Evolutionary conservation across 2,329 filamentous ascomycete species (phyloP), one percentile per base, ranked within the genome.

Genomic region (Aspergillus pseudoterreus): DNA sequence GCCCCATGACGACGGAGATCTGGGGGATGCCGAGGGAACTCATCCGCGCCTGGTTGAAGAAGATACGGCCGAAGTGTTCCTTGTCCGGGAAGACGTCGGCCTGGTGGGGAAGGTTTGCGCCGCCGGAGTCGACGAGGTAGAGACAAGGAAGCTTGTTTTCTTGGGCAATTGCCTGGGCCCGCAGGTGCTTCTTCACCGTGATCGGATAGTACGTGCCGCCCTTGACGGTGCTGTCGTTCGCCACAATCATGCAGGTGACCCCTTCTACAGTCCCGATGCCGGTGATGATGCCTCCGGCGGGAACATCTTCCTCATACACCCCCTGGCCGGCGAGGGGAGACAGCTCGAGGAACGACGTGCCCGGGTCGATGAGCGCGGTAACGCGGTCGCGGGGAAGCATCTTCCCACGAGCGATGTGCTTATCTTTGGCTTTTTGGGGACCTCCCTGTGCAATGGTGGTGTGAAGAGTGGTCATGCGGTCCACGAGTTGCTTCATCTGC

Each of bases 31-130:
- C 90, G 59, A 86, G 75, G 2, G 87, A 82, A 60, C 88, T 94
- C 91, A 97, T 96, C 64, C 90, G 81, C 2, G 94, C 92, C 73
- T 99, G 92, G 75, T 99, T 96, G 79, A 88, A 99, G 78, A 99
- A 99, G 68, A 97, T 96, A 59, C 92, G 89, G 33, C 92, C 91
- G 67, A 99, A 97, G 71, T 97, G 92, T 49, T 96, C 90, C 58
- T 86, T 82, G 70, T 97, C 92, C 1, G 92, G 94, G 71, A 99
- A 97, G 51, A 97, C 92, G 67, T 96, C 90, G 35, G 92, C 87
- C 74, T 99, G 92, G 65, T 96, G 88, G 12, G 92, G 94, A 15
- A 99, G 82, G 70, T 97, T 96, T 52, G 92, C 94, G 57, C 92
- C 92, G 43, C 94, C 92, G 4, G 91, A 96, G 70, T 99, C 92